Evolutionary conservation across 805 yeast species (phyloP).

Genomic region (Wickerhamiella spandovensis): DNA sequence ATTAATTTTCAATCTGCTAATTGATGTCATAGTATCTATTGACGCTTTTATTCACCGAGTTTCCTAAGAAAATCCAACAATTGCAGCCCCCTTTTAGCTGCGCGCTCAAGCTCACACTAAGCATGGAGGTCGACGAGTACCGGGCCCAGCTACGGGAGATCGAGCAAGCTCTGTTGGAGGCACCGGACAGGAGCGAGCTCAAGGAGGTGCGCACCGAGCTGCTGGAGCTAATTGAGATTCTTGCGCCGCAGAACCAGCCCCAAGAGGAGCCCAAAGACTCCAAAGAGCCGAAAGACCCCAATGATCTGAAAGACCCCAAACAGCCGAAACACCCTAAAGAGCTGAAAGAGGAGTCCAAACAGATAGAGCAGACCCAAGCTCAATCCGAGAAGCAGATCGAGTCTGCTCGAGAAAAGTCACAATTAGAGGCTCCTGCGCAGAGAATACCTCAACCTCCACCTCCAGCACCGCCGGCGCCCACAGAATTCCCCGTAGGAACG

Average conservation of each 20-base stretch:
- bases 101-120: too few relatives aligned
- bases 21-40: too few relatives aligned
- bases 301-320: background rate
- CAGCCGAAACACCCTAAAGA: background rate
- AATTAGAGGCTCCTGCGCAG: too few relatives aligned
- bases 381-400: too few relatives aligned
- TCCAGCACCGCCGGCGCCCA: too few relatives aligned
- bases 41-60: too few relatives aligned
- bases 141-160: slow-evolving; percentile 22
- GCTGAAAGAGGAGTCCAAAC: background rate
- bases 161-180: slow-evolving; percentile 17
- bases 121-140: slow-evolving; percentile 23
- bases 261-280: background rate
- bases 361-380: too few relatives aligned
- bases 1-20: too few relatives aligned
- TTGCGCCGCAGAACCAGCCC: slow-evolving; percentile 3
- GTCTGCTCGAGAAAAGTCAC: too few relatives aligned
- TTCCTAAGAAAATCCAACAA: too few relatives aligned
- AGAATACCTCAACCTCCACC: too few relatives aligned
- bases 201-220: slow-evolving; percentile 20
- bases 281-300: background rate
- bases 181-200: slow-evolving; percentile 20
- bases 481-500: background rate
- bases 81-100: too few relatives aligned
- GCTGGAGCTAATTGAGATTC: slow-evolving; percentile 19